A percentile compares a stretch with the other conserved stretches of the same genome.
phyloP scores from a whole-genome alignment of 345 rosid species.

The Linum lewisii region DNA sequence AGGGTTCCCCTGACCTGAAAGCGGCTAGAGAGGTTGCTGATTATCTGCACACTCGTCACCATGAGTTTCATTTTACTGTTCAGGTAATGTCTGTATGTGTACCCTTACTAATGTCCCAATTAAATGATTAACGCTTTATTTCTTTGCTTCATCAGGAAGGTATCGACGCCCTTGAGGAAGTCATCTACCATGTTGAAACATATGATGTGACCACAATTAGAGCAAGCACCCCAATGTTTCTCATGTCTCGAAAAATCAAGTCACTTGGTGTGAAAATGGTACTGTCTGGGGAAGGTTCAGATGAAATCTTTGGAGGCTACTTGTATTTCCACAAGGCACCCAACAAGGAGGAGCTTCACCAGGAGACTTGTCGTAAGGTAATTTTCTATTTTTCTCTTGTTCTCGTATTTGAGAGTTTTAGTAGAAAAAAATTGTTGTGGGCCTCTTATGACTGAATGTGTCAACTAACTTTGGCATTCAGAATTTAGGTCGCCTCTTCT shows the following conservation, averaged over 20 bases:
- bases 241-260: slow-evolving; percentile 81
- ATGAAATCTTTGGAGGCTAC: slow-evolving; percentile 84
- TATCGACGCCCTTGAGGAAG: slow-evolving; percentile 79
- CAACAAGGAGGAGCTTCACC: slow-evolving; percentile 64
- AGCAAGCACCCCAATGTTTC: slow-evolving; percentile 91
- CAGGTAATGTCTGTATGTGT: slow-evolving; percentile 30
- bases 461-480: neutral
- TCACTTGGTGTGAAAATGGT: slow-evolving; percentile 90
- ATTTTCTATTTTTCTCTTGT: neutral
- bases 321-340: slow-evolving; percentile 84
- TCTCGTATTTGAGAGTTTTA: neutral
- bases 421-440: neutral
- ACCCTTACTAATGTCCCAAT: neutral
- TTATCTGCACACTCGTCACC: slow-evolving; percentile 69
- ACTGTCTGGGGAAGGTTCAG: slow-evolving; percentile 84
- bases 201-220: slow-evolving; percentile 79
- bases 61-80: slow-evolving; percentile 70
- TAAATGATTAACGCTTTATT: slow-evolving; percentile 1
- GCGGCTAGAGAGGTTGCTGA: slow-evolving; percentile 79
- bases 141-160: slow-evolving; percentile 51
- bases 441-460: slow-evolving; percentile 5
- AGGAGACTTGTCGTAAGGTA: slow-evolving; percentile 82
- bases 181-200: slow-evolving; percentile 76
- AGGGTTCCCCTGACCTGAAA: slow-evolving; percentile 77
- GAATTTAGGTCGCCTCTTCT: slow-evolving; percentile 8